Percentiles rank a stretch among this genome's conserved stretches.
Evolutionary conservation across 1,284 basidiomycete genomes (phyloP).

Genomic region (Sporisorium scitamineum): DNA sequence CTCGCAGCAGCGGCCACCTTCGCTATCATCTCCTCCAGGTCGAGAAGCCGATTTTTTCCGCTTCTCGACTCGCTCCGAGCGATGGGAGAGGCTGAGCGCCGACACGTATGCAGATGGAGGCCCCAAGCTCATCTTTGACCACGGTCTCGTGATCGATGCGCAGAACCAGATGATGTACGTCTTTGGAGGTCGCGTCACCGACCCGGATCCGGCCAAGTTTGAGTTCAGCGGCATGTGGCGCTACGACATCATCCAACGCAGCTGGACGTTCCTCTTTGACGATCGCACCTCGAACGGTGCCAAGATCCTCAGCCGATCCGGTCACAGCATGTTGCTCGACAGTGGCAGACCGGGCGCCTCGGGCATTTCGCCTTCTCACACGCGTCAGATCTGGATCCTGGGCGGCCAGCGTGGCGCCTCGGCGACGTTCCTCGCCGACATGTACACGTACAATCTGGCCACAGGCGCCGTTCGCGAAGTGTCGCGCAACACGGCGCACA

Average conservation of each 20-base stretch:
- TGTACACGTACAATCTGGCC: slow-evolving; percentile 64
- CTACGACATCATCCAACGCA: slow-evolving; percentile 63
- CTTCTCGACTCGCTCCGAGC: slow-evolving; percentile 65
- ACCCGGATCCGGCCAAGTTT: slow-evolving; percentile 70
- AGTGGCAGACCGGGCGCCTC: slow-evolving; percentile 40
- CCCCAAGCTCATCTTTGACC: slow-evolving; percentile 81
- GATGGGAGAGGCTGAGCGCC: slow-evolving; percentile 66
- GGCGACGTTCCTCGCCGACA: slow-evolving; percentile 66
- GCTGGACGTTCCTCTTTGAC: slow-evolving; percentile 65
- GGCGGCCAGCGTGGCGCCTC: slow-evolving; percentile 64
- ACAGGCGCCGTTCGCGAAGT: slow-evolving; percentile 57
- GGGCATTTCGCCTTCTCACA: slow-evolving; percentile 44
- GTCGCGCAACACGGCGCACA: slow-evolving; percentile 44
- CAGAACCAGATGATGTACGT: slow-evolving; percentile 80
- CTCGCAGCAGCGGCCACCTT: slow-evolving; percentile 31
- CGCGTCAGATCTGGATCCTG: slow-evolving; percentile 65
- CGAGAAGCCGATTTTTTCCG: slow-evolving; percentile 67
- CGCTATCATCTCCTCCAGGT: slow-evolving; percentile 30
- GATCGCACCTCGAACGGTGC: slow-evolving; percentile 56
- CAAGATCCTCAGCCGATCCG: slow-evolving; percentile 57
- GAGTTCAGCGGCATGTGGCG: slow-evolving; percentile 68
- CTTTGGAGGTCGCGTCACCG: slow-evolving; percentile 80
- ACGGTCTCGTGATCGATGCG: slow-evolving; percentile 82
- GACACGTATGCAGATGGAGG: slow-evolving; percentile 73
- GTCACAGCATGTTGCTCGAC: slow-evolving; percentile 69